These are phyloP conservation scores for Serendipita indica DNA, from an alignment of 768 basidiomycete genomes.

Conservation along the genomic window DNA sequence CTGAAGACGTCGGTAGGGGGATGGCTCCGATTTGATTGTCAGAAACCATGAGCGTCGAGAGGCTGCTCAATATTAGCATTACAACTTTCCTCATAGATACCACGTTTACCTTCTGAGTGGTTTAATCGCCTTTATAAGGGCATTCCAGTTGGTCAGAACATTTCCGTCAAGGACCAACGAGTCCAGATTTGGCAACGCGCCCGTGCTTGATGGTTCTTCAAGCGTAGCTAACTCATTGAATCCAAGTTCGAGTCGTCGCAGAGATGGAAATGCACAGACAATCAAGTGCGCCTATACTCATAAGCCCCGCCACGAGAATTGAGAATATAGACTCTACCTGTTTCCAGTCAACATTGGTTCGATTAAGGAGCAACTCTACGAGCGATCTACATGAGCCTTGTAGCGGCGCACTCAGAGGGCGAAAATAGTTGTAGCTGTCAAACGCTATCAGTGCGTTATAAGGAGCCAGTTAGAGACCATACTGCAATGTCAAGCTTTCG, in stretches of 20 bases:
- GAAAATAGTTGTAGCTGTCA: constrained; percentile 53
- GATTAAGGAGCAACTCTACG: constrained; percentile 58
- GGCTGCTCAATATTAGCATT: constrained; percentile 25
- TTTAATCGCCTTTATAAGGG: constrained; percentile 10
- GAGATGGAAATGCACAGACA: not conserved
- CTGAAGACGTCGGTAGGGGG: constrained; percentile 21
- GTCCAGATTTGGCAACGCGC: not conserved
- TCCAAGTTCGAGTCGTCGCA: constrained; percentile 3
- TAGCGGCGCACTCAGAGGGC: constrained; percentile 24
- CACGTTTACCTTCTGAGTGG: constrained; percentile 13
- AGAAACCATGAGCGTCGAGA: constrained; percentile 51
- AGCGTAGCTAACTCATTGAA: not conserved
- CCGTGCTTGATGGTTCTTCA: not conserved
- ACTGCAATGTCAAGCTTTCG: constrained; percentile 66
- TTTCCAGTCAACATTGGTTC: constrained; percentile 55
- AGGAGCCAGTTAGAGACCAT: constrained; percentile 21
- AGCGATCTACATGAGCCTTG: constrained; percentile 35
- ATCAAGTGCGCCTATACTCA: not conserved
- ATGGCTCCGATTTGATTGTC: constrained; percentile 44
- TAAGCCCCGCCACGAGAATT: too few relatives aligned
- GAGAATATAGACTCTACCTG: constrained; percentile 36
- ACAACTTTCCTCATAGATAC: not conserved
- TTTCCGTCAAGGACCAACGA: constrained; percentile 16
- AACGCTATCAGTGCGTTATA: constrained; percentile 12
- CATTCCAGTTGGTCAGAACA: constrained; percentile 10